A percentile compares a stretch with the other conserved stretches of the same genome.
Conservation (phyloP, 2,329 filamentous ascomycete species). For the Trichophyton mentagrophytes region DNA sequence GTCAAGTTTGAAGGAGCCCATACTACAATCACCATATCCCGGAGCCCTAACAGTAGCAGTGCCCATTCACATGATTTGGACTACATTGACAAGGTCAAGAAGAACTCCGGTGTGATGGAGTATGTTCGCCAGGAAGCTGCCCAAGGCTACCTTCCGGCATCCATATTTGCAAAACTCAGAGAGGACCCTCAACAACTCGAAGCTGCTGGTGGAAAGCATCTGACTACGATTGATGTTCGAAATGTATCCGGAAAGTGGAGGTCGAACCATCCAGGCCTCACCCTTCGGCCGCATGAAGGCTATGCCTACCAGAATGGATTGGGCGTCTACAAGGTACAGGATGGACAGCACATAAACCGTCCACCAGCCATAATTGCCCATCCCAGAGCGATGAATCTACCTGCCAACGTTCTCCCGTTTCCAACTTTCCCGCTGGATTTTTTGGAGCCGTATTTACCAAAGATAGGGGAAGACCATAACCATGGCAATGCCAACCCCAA, state of each 20-base stretch:
- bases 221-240: constrained; percentile 36
- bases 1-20: constrained; percentile 33
- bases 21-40: constrained; percentile 32
- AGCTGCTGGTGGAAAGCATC: constrained; percentile 34
- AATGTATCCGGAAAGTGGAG: constrained; percentile 39
- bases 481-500: background rate
- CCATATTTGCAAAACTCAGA: constrained; percentile 37
- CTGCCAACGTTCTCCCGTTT: constrained; percentile 34
- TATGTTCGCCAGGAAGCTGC: constrained; percentile 33
- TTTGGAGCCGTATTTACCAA: constrained; percentile 42
- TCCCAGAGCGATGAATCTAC: constrained; percentile 14
- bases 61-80: constrained; percentile 37
- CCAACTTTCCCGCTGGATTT: constrained; percentile 34
- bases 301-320: constrained; percentile 34
- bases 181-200: constrained; percentile 33
- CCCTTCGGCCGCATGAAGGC: constrained; percentile 33
- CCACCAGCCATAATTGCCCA: constrained; percentile 7
- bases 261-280: constrained; percentile 32
- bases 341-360: constrained; percentile 10
- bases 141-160: constrained; percentile 37
- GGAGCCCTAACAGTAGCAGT: constrained; percentile 29
- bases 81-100: constrained; percentile 36
- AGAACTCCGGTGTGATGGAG: constrained; percentile 38
- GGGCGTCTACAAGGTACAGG: constrained; percentile 27
- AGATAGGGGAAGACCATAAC: constrained; percentile 10